These are phyloP conservation scores for Eutypa lata DNA, from an alignment of 2,329 filamentous ascomycete genomes.

Conservation along the genomic window DNA sequence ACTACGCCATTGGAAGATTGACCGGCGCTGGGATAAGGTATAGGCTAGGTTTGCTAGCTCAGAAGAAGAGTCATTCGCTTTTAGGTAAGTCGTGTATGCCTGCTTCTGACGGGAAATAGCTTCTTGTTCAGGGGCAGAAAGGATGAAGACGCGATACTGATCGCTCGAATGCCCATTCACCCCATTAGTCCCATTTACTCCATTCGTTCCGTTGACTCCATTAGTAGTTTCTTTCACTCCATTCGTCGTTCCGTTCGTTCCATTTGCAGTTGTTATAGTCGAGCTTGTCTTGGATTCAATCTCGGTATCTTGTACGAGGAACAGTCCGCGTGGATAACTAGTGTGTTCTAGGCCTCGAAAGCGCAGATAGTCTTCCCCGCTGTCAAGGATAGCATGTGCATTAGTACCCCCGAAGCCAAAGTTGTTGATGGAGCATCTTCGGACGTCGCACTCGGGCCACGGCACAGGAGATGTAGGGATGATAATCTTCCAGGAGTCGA, in stretches of 20 bases:
- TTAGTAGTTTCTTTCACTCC: too few relatives aligned
- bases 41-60: not conserved
- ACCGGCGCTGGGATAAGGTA: not conserved
- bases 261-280: too few relatives aligned
- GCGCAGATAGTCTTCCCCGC: conserved; percentile 38
- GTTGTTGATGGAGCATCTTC: conserved; percentile 52
- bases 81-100: too few relatives aligned
- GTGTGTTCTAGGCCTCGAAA: conserved; percentile 29
- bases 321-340: conserved; percentile 27
- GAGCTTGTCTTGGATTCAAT: not conserved
- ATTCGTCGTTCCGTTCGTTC: too few relatives aligned
- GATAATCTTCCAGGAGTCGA: conserved; percentile 39
- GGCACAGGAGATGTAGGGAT: conserved; percentile 37
- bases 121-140: too few relatives aligned
- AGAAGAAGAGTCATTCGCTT: too few relatives aligned
- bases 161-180: too few relatives aligned
- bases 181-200: too few relatives aligned
- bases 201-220: too few relatives aligned
- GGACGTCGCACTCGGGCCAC: conserved; percentile 39
- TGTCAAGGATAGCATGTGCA: conserved; percentile 50
- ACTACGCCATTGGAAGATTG: conserved; percentile 33
- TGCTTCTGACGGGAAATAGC: too few relatives aligned
- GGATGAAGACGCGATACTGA: too few relatives aligned
- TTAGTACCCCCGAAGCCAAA: conserved; percentile 60
- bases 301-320: conserved; percentile 20